Evolutionary conservation across 805 yeast genomes (phyloP), one percentile per base, ranked within the genome.

Genomic region (Candida pseudofarinosa): DNA sequence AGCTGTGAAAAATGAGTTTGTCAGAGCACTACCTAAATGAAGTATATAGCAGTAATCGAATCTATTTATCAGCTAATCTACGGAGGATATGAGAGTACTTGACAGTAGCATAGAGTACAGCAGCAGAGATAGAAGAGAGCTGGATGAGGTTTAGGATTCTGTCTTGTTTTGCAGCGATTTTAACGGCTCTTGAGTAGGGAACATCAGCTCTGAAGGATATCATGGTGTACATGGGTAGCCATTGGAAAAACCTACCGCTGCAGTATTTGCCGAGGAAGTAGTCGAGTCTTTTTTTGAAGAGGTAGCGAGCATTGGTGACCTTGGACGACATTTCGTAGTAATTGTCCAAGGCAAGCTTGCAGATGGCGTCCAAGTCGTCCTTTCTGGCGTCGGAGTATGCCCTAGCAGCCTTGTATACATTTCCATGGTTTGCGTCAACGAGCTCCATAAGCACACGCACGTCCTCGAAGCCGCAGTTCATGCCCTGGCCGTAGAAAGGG

Each of bases 401-500:
- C 26, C 62, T 64, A 52, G 88, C 83, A 0, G 88, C 83, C 8
- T 46, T 48, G 1, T 55, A 55, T 20, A 81, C 67, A 44, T 77
- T 66, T 16, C 59, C 66, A 2, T 62, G 45, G 10, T 46, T 43
- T 6, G 35, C 26, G 19, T 63, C 72, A 10, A 68, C 52, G 19
- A 82, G 56, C 35, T 76, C 72, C 65, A 85, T 66, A 40, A 90
- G 65, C 1, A 82, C 79, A 44, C 81, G 69, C 17, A 90, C 90
- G 53, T 91, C 97, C 62, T 90, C 97, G 60, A 90, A 85, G 1
- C 97, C 97, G 58, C 96, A 87, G 61, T 90, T 90, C 91, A 90
- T 85, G 4, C 97, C 97, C 61, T 90, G 97, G 7, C 97, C 97
- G 58, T 89, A 90, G 61, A 90, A 90, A n/a, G 97, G 97, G 4